phyloP scores from a whole-genome alignment of 352 stramenopile species.

The Thalassiosira mediterranea region DNA sequence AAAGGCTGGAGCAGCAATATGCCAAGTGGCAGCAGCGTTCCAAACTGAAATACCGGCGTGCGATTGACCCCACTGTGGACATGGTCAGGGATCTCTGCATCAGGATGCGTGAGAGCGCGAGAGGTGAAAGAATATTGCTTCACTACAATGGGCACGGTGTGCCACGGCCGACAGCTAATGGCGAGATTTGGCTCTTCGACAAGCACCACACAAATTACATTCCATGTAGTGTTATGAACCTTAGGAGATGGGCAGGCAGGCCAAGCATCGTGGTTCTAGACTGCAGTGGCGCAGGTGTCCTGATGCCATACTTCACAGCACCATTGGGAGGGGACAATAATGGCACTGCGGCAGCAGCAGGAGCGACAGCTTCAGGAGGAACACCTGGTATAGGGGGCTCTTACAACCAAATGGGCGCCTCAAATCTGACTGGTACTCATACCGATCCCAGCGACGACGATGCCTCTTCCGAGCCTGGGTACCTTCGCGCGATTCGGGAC shows the following conservation, averaged over 20 bases:
- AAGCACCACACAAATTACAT: slow-evolving; percentile 99
- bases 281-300: slow-evolving; percentile 93
- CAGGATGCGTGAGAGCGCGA: slow-evolving; percentile 90
- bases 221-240: slow-evolving; percentile 94
- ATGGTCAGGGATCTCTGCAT: slow-evolving; percentile 93
- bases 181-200: slow-evolving; percentile 99
- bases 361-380: no score
- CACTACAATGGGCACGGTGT: slow-evolving; percentile 99
- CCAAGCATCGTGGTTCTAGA: slow-evolving; percentile 97
- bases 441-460: slow-evolving; percentile 39
- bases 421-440: no score
- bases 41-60: slow-evolving; percentile 90
- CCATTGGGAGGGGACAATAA: slow-evolving; percentile 38
- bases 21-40: slow-evolving; percentile 91
- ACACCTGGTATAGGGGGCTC: slow-evolving; percentile 5
- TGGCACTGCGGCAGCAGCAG: no score
- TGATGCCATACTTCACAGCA: slow-evolving; percentile 92
- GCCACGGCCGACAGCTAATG: slow-evolving; percentile 93
- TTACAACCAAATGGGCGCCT: no score
- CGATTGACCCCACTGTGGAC: slow-evolving; percentile 96
- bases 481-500: slow-evolving; percentile 76
- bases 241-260: slow-evolving; percentile 91
- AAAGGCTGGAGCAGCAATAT: slow-evolving; percentile 91
- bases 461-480: slow-evolving; percentile 9
- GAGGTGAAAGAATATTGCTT: slow-evolving; percentile 94